Evolutionary conservation across 202 grass and related monocot genomes (phyloP), one percentile per base, ranked within the genome.

Genomic region (Dendrocalamus latiflorus): DNA sequence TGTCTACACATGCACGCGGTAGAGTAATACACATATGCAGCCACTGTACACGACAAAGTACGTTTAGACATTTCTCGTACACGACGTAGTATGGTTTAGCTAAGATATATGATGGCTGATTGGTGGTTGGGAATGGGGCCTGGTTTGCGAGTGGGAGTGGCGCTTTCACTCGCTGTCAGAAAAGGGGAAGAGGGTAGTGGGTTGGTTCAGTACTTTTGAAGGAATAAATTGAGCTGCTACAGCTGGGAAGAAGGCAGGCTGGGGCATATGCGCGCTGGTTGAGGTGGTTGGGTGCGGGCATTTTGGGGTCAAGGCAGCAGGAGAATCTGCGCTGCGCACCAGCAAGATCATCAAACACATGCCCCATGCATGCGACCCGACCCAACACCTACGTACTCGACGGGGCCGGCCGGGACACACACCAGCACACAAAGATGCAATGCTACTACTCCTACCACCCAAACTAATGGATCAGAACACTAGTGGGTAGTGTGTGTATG

Each of bases 71-170:
- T 55, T 55, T 80, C 63, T 41, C 48, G 48, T 42, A 68, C 77
- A 20, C 34, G 63, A 41, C 9, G 49, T n/a, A 0, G 77, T 14
- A 39, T 22, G 37, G 8, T 39, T 57, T 25, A 28, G 49, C 49
- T 36, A 14, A 24, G 56, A 16, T 30, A 30, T 30, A 30, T 0
- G 24, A 61, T 30, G 58, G 25, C 4, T 6, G 0, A 64, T 37
- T 38, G 81, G 81, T 85, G 71, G 87, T 84, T 89, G 87, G 76
- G 9, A 44, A 63, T 89, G 81, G 87, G 87, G 66, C 76, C 56
- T 69, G 70, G 37, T 50, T 18, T 1, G 72, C 67, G 62, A 85
- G 68, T 80, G 81, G 81, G 76, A 54, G 75, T 28, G 76, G 49
- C 16, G 81, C 77, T 89, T 80, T 89, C 77, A 61, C 3, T 89